Evolutionary conservation across 2,329 filamentous ascomycete species (phyloP).

Genomic region (Cucurbitaria berberidis): DNA sequence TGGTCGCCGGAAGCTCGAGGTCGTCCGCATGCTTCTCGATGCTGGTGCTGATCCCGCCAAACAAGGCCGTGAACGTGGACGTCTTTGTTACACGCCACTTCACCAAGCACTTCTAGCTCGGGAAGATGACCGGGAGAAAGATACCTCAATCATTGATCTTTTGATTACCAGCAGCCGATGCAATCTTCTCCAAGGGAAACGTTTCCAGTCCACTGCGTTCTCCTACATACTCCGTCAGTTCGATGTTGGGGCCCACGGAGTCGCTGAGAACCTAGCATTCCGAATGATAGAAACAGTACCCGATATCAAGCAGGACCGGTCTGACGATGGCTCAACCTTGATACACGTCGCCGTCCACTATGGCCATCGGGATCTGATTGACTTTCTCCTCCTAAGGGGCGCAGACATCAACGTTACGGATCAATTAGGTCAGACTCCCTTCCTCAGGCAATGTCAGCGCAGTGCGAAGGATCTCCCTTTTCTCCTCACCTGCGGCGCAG

Average conservation of each 20-base stretch:
- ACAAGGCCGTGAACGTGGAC: not conserved
- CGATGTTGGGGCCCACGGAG: constrained; percentile 4
- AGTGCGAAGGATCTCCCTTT: constrained; percentile 6
- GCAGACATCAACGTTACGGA: constrained; percentile 19
- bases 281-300: constrained; percentile 25
- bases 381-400: constrained; percentile 78
- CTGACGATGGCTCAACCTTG: constrained; percentile 19
- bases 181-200: constrained; percentile 21
- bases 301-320: constrained; percentile 18
- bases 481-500: constrained; percentile 16
- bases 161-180: constrained; percentile 20
- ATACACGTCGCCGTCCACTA: constrained; percentile 25
- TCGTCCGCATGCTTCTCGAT: constrained; percentile 21
- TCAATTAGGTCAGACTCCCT: constrained; percentile 17
- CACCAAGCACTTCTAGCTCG: constrained; percentile 19
- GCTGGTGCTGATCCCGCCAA: constrained; percentile 22
- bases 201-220: constrained; percentile 16
- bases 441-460: constrained; percentile 20
- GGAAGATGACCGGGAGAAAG: not conserved
- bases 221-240: constrained; percentile 13
- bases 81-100: constrained; percentile 10
- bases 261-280: constrained; percentile 14
- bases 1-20: constrained; percentile 8
- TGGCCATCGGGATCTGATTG: constrained; percentile 66
- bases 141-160: constrained; percentile 20